Conservation (phyloP, 352 stramenopile genomes). For the Phytopythium ostracodes region DNA sequence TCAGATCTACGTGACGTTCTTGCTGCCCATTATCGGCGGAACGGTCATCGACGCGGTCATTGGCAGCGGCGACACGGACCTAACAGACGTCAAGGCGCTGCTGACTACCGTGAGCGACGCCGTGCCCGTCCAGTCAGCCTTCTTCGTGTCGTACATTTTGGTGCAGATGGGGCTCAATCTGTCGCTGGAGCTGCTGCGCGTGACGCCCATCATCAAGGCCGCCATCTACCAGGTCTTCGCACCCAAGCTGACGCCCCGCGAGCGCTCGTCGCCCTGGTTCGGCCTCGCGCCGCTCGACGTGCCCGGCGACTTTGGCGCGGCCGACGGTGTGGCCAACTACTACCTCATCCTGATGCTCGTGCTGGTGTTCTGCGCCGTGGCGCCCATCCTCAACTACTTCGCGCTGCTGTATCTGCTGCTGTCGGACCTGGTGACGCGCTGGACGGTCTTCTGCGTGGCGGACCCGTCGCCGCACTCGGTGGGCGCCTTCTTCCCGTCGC, state of each 20-base stretch:
- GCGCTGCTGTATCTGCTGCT: constrained; percentile 62
- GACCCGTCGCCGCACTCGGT: constrained; percentile 66
- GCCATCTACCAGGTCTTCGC: constrained; percentile 72
- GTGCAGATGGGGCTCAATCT: constrained; percentile 72
- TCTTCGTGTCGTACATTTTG: constrained; percentile 79
- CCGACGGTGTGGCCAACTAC: constrained; percentile 61
- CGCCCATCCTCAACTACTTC: constrained; percentile 81
- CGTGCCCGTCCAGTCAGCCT: constrained; percentile 72
- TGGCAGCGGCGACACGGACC: constrained; percentile 37
- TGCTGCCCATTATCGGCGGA: constrained; percentile 82
- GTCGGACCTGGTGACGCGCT: constrained; percentile 74
- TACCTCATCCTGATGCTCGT: constrained; percentile 74
- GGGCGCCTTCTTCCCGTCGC: constrained; percentile 70
- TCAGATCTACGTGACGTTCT: constrained; percentile 78
- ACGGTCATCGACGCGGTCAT: constrained; percentile 72
- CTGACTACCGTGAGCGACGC: constrained; percentile 53
- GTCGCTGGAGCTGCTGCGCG: constrained; percentile 62
- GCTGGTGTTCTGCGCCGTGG: constrained; percentile 69
- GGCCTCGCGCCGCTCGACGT: constrained; percentile 53
- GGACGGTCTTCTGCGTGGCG: constrained; percentile 64
- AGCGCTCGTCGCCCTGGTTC: constrained; percentile 66
- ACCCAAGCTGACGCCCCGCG: constrained; percentile 74
- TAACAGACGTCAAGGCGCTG: constrained; percentile 39
- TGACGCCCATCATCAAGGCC: constrained; percentile 70
- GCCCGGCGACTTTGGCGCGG: constrained; percentile 55